A percentile compares a stretch with the other conserved stretches of the same genome.
Conservation (phyloP, 208 protist species). For the Leishmania martiniquensis region DNA sequence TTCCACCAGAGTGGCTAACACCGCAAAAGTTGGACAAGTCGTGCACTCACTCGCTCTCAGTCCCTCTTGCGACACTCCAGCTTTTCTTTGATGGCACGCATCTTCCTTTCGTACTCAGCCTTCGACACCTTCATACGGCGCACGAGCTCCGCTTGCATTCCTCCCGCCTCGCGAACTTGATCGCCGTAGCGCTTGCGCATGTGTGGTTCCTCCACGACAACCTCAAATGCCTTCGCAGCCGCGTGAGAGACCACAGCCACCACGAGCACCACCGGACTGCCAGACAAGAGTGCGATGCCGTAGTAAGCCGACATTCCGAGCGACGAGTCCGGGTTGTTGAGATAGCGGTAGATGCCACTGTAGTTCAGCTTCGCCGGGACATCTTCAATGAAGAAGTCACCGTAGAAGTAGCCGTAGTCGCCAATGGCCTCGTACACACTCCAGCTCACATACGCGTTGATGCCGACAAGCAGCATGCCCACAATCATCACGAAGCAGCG, state of each 20-base stretch:
- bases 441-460: slow-evolving; percentile 87
- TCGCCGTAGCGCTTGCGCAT: slow-evolving; percentile 60
- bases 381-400: slow-evolving; percentile 84
- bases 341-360: slow-evolving; percentile 94
- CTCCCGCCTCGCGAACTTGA: slow-evolving; percentile 48
- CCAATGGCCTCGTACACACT: slow-evolving; percentile 89
- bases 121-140: slow-evolving; percentile 41
- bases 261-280: slow-evolving; percentile 66
- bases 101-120: slow-evolving; percentile 45
- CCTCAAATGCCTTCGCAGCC: slow-evolving; percentile 80
- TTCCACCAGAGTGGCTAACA: not conserved
- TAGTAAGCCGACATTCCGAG: slow-evolving; percentile 92
- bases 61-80: slow-evolving; percentile 38
- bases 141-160: slow-evolving; percentile 59
- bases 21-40: not conserved
- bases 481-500: slow-evolving; percentile 56
- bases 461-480: slow-evolving; percentile 59
- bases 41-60: not conserved
- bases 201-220: slow-evolving; percentile 82
- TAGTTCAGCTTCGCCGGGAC: slow-evolving; percentile 86
- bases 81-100: slow-evolving; percentile 37
- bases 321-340: slow-evolving; percentile 94
- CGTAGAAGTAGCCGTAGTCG: slow-evolving; percentile 95
- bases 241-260: slow-evolving; percentile 84
- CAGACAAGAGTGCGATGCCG: slow-evolving; percentile 86